Base-by-base conservation (phyloP, 2,329 filamentous ascomycete species). In the Parastagonospora nodorum region DNA sequence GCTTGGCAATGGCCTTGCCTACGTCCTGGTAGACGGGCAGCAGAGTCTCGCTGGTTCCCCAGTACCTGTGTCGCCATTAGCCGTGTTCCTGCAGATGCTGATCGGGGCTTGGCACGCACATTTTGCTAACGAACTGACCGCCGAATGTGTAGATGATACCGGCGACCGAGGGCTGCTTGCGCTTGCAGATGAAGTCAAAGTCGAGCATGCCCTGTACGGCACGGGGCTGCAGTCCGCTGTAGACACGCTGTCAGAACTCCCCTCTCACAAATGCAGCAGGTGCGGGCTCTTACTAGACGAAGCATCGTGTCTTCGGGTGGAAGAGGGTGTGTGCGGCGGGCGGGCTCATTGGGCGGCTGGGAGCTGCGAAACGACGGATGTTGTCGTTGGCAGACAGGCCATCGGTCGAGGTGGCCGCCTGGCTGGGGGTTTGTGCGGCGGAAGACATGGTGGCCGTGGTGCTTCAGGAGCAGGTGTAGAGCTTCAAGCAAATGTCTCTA, bases 131-230 rank as follows among this genome's bases (percentile, higher is more conserved):
- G 87, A 99, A 99, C 81, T 99, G 94, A 66, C 94, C 94, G 76
- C 94, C 94, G 74, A 99, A 99, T 69, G 94, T 97, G 84, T 99
- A 99, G 84, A 99, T 97, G 80, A 99, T 97, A 75, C 92, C 94
- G 64, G 94, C 94, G 52, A 99, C 94, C 51, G 94, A 99, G 61
- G 94, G 94, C 54, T 90, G 95, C 75, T 87, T 85, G 72, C 94
- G 90, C 87, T 97, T 97, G 92, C 94, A 99, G 82, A 99, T 99
- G 85, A 97, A 99, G 84, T 99, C 94, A 78, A 99, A 99, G 80
- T 99, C 94, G 76, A 99, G 89, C 79, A 82, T 82, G 60, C 80
- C 80, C 76, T 82, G 80, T 44, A 82, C 80, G 49, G 80, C 80
- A 68, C 92, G 88, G 74, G 94, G 93, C 82, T 99, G 94, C 74